A percentile compares a stretch with the other conserved stretches of the same genome.
These are phyloP conservation scores for Diddensiella transvaalensis DNA, from an alignment of 805 yeast species.

Conservation along the genomic window DNA sequence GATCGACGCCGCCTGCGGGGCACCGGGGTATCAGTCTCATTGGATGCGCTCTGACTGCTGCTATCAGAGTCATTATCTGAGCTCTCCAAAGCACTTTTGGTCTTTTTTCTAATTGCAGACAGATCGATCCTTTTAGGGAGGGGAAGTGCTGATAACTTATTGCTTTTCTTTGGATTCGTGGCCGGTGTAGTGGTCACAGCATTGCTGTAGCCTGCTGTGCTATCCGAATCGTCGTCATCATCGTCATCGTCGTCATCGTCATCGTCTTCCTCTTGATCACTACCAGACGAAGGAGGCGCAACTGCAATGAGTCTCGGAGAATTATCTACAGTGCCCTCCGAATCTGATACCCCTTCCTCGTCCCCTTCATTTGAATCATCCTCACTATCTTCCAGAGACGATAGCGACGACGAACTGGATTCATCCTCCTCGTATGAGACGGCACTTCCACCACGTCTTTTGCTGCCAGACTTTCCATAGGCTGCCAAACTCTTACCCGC, in stretches of 20 bases:
- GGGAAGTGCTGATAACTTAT: constrained; percentile 7
- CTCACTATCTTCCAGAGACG: constrained; percentile 11
- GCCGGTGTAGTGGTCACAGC: constrained; percentile 2
- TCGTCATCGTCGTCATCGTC: constrained; percentile 38
- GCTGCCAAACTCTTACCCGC: constrained; percentile 18
- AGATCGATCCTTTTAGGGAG: constrained; percentile 23
- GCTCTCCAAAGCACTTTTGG: not conserved
- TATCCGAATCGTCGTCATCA: constrained; percentile 13
- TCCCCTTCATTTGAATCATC: constrained; percentile 35
- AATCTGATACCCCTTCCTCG: constrained; percentile 29
- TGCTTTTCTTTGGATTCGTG: not conserved
- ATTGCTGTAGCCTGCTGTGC: not conserved
- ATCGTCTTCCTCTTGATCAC: constrained; percentile 32
- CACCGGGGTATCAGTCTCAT: constrained; percentile 42
- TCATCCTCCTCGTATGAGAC: not conserved
- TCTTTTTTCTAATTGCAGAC: constrained; percentile 11
- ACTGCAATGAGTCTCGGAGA: constrained; percentile 13
- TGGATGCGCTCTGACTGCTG: constrained; percentile 15
- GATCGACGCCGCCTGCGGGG: constrained; percentile 13
- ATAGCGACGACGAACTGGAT: constrained; percentile 9
- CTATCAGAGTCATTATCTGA: constrained; percentile 31
- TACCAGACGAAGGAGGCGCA: constrained; percentile 1
- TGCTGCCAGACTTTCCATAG: constrained; percentile 6
- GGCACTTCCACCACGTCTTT: not conserved
- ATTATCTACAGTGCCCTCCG: constrained; percentile 18